Evolutionary conservation across 345 rosid species (phyloP).

Genomic region (Eucalyptus fibrosa): DNA sequence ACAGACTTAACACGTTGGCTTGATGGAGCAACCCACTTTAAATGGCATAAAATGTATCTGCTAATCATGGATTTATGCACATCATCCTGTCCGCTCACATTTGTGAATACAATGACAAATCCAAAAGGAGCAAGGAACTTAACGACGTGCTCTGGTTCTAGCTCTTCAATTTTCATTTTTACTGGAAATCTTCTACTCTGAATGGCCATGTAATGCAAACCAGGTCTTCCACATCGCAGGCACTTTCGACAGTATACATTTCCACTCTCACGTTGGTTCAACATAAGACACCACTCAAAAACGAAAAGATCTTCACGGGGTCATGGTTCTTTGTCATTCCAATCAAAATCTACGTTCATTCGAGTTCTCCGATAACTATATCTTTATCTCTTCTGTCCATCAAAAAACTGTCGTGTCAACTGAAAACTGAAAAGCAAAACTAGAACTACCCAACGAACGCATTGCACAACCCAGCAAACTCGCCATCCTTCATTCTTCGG

Average conservation of each 20-base stretch:
- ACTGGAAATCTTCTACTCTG: neutral
- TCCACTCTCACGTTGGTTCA: neutral
- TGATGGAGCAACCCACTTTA: neutral
- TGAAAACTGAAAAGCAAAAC: neutral
- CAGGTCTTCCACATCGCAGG: neutral
- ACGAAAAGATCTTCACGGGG: neutral
- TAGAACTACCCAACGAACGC: neutral
- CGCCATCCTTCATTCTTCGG: neutral
- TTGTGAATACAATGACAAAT: neutral
- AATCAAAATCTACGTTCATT: neutral
- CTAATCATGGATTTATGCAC: neutral
- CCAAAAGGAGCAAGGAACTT: neutral
- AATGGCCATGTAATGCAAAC: neutral
- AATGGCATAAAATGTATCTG: neutral
- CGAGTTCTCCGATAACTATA: neutral
- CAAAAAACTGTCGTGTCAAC: neutral
- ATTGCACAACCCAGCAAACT: neutral
- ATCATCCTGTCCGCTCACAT: neutral
- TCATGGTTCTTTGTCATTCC: neutral
- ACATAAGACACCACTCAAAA: neutral
- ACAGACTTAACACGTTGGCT: neutral
- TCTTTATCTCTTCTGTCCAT: neutral
- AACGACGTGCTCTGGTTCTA: neutral
- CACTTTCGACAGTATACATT: neutral
- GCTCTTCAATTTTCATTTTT: neutral